Evolutionary conservation across 23 red algal species (phyloP).

Genomic region (Gracilariopsis chorda): DNA sequence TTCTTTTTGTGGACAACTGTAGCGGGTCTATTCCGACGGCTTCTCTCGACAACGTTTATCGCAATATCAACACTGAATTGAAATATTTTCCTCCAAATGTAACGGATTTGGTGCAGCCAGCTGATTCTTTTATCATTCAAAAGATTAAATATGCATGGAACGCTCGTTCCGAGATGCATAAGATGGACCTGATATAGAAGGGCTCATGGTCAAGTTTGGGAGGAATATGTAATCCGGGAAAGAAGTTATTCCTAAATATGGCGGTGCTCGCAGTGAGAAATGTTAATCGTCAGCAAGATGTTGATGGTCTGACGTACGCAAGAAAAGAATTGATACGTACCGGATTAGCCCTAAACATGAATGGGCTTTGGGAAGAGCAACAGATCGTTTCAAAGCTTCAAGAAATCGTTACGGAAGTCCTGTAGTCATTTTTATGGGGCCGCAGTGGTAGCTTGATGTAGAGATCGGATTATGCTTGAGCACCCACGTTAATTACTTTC

Average conservation of each 20-base stretch:
- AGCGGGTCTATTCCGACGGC: not conserved
- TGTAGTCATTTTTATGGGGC: not conserved
- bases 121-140: slow-evolving; percentile 27
- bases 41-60: not conserved
- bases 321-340: not conserved
- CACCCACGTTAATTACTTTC: no score
- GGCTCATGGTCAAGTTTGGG: not conserved
- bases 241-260: not conserved
- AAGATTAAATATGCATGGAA: slow-evolving; percentile 10
- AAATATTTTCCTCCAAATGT: not conserved
- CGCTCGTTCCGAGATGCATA: not conserved
- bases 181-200: not conserved
- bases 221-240: slow-evolving; percentile 15
- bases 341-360: not conserved
- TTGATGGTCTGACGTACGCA: not conserved
- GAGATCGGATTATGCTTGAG: no score
- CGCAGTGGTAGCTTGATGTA: no score
- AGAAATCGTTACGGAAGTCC: not conserved
- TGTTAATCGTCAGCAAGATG: not conserved
- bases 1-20: not conserved
- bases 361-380: not conserved
- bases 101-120: not conserved
- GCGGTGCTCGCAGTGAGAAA: not conserved
- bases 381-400: not conserved
- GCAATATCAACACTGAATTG: not conserved